Base-by-base conservation (phyloP, 495 filamentous ascomycete species). In the Podospora pseudopauciseta region DNA sequence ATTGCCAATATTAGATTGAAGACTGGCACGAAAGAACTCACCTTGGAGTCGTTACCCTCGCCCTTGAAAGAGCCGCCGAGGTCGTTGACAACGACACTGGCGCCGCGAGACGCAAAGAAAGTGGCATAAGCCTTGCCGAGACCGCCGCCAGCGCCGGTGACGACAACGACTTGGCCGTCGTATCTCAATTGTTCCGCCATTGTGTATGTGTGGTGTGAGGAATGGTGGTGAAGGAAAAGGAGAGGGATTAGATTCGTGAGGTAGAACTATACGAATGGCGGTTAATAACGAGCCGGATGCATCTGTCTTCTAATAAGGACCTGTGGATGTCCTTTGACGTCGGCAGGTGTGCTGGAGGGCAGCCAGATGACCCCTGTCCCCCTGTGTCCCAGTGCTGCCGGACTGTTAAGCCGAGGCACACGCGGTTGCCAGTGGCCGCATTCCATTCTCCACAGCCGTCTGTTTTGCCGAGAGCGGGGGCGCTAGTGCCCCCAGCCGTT, bases 41-140 rank as follows among this genome's bases (percentile, higher is more conserved):
- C 94, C 87, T 92, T 94, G 75, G 85, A 87, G 26, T 92, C 94
- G 70, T 87, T 89, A 70, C 96, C 94, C 82, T 98, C 94, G 71
- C 95, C 95, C 76, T 93, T 92, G 85, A 96, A 94, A 20, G 93
- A 96, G 49, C 89, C 93, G 67, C 95, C 95, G 49, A 99, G 87
- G 75, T 99, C 95, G 77, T 99, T 99, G 71, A 99, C 95, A 54
- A 99, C 94, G 70, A 99, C 91, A 81, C 92, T 98, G 64, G 95
- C 95, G 70, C 95, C 95, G 73, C 93, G 86, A 63, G 91, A 92
- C 67, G 85, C 95, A 77, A 97, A 98, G 86, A 97, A 97, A 53
- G 88, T 81, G 70, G 92, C 92, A 83, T 97, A 97, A 75, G 90
- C 90, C 81, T 93, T 96, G 64, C 95, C 95, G 65, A 98, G 81